These are phyloP conservation scores for Coemansia sp. DNA, from an alignment of 192 early-diverging fungal genomes.

Conservation along the genomic window DNA sequence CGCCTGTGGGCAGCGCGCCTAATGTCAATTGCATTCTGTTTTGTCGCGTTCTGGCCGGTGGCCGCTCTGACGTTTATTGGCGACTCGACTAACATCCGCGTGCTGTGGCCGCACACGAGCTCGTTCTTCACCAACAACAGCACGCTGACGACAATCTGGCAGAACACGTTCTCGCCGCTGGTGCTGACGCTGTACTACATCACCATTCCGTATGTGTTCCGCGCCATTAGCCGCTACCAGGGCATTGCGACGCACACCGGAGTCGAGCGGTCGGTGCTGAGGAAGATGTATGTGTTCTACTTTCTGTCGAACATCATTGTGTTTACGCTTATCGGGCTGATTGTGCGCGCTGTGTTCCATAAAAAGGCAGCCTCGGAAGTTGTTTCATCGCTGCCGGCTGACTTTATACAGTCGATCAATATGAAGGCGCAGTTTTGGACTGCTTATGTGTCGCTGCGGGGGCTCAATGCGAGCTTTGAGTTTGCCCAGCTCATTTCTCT, in stretches of 20 bases:
- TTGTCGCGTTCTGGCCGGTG: slow-evolving; percentile 70
- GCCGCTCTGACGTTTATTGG: slow-evolving; percentile 61
- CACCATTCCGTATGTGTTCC: slow-evolving; percentile 63
- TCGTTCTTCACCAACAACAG: slow-evolving; percentile 53
- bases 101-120: slow-evolving; percentile 54
- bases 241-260: slow-evolving; percentile 69
- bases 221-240: slow-evolving; percentile 63
- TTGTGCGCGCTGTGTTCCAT: slow-evolving; percentile 46
- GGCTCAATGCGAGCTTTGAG: slow-evolving; percentile 66
- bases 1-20: slow-evolving; percentile 40
- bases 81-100: slow-evolving; percentile 58
- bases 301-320: slow-evolving; percentile 69
- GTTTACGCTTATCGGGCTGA: slow-evolving; percentile 56
- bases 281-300: slow-evolving; percentile 74
- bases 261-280: slow-evolving; percentile 66
- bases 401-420: slow-evolving; percentile 48
- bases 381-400: slow-evolving; percentile 37
- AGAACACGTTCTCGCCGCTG: slow-evolving; percentile 66
- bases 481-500: slow-evolving; percentile 67
- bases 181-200: slow-evolving; percentile 67
- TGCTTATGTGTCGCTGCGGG: slow-evolving; percentile 67
- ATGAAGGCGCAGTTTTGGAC: slow-evolving; percentile 69
- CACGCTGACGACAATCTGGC: slow-evolving; percentile 60
- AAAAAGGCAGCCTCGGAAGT: slow-evolving; percentile 30
- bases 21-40: slow-evolving; percentile 58